Evolutionary conservation across 768 basidiomycete genomes (phyloP), one percentile per base, ranked within the genome.

Genomic region (Psilocybe cyanescens): DNA sequence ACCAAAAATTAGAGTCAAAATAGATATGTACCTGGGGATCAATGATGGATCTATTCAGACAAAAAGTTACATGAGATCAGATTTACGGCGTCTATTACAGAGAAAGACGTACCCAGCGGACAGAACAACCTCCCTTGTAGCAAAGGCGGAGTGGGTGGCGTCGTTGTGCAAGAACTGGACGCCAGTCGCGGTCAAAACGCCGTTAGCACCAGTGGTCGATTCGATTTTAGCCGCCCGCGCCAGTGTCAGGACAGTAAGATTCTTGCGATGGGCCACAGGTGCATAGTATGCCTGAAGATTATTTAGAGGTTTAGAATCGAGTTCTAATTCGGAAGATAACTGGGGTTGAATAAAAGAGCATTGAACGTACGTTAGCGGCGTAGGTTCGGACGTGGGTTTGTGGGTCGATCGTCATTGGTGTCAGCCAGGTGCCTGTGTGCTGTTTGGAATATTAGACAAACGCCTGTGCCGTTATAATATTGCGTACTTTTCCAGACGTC

Each of bases 361-460:
- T 35, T 35, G 33, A 6, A 49, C 56, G 29, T 19, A 57, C 56
- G 11, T 57, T 57, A 19, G 56, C 56, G 9, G 56, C 46, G 19
- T 57, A 57, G 9, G 46, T 48, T 12, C 56, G 45, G 33, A 35
- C 33, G 16, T 48, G 45, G 4, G 45, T 46, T 16, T 48, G 17
- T 33, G 56, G 56, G 47, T 57, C 44, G 24, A 57, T 39, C 31
- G 56, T 48, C 33, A 57, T 57, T 9, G 46, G 56, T n/a, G 46
- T 33, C 30, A 57, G 33, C 46, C 46, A 57, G 17, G 56, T 57
- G 3, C 56, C 56, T 17, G 29, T 46, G 31, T 57, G 56, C 56
- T 57, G 47, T 28, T 46, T 4, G 14, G 0, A 8, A 37, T 9
- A n/a, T 53, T 33, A n/a, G 7, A n/a, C 1, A n/a, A 5, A 37